Conservation (phyloP, 495 filamentous ascomycete species). For the Jackrogersella multiformis region DNA sequence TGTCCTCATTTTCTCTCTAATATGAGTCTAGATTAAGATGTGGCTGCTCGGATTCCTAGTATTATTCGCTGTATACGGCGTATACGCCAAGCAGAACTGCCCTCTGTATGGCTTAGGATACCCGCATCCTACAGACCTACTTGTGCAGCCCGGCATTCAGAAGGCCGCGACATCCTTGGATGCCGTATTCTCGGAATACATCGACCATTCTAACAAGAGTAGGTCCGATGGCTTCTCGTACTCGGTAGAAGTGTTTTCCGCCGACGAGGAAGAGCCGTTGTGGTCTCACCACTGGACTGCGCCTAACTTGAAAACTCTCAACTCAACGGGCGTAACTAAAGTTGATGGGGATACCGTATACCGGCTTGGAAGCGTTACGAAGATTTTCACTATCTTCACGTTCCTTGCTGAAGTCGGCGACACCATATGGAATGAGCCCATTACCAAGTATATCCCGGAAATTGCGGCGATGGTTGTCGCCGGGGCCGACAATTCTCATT, state of each 20-base stretch:
- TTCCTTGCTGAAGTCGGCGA: conserved; percentile 54
- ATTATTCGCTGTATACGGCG: conserved; percentile 14
- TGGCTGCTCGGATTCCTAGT: conserved; percentile 14
- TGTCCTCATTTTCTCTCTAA: background rate
- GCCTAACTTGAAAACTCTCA: conserved; percentile 48
- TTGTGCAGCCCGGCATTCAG: conserved; percentile 37
- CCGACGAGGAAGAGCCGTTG: conserved; percentile 50
- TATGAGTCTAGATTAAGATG: conserved; percentile 4
- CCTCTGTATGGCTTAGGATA: conserved; percentile 60
- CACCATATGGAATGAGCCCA: conserved; percentile 48
- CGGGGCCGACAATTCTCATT: conserved; percentile 51
- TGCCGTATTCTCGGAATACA: conserved; percentile 43
- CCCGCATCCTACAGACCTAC: conserved; percentile 52
- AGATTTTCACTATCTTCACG: conserved; percentile 58
- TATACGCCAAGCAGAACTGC: conserved; percentile 50
- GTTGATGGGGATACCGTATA: conserved; percentile 58
- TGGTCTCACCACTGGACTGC: conserved; percentile 61
- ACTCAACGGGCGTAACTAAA: conserved; percentile 50
- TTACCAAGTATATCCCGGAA: conserved; percentile 65
- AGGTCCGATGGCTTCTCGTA: conserved; percentile 56
- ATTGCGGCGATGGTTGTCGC: conserved; percentile 50
- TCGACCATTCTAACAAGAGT: conserved; percentile 49
- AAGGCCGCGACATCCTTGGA: conserved; percentile 43
- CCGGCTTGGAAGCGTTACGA: conserved; percentile 60
- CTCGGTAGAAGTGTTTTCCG: conserved; percentile 59